A percentile compares a stretch with the other conserved stretches of the same genome.
Evolutionary conservation across 2,329 filamentous ascomycete species (phyloP).

Genomic region (Neonectria hederae): DNA sequence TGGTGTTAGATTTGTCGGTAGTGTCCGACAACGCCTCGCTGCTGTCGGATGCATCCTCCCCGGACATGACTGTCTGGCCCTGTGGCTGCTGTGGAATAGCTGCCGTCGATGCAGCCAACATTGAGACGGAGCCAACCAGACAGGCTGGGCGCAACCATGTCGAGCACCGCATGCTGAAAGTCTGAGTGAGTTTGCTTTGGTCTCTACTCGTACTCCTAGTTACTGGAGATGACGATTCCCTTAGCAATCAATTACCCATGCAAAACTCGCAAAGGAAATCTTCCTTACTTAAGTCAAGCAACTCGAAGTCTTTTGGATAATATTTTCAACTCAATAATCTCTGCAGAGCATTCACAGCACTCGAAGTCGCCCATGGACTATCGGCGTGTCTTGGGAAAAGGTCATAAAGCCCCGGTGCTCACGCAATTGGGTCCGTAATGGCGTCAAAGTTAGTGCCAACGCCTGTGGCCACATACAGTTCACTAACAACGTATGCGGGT

Average conservation of each 20-base stretch:
- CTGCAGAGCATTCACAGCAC: not conserved
- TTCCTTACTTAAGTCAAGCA: not conserved
- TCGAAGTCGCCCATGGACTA: not conserved
- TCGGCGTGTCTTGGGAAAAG: constrained; percentile 6
- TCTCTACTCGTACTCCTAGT: not conserved
- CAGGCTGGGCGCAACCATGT: constrained; percentile 14
- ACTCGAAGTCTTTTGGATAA: not conserved
- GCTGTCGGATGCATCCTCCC: not conserved
- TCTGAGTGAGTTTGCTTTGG: not conserved
- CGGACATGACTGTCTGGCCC: not conserved
- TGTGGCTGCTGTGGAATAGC: not conserved
- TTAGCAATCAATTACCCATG: not conserved
- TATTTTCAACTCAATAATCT: not conserved
- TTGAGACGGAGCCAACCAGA: constrained; percentile 3
- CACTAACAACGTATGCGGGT: constrained; percentile 29
- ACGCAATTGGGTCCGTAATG: constrained; percentile 28
- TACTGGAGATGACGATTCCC: not conserved
- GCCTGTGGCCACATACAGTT: not conserved
- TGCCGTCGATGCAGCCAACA: not conserved
- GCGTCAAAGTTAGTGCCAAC: constrained; percentile 35
- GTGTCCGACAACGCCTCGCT: not conserved
- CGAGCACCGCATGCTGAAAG: constrained; percentile 21
- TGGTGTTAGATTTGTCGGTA: not conserved
- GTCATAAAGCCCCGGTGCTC: constrained; percentile 19
- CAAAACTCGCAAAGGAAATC: not conserved